Base-by-base conservation (phyloP, 1,284 basidiomycete species). In the Ceratobasidium papillatum region DNA sequence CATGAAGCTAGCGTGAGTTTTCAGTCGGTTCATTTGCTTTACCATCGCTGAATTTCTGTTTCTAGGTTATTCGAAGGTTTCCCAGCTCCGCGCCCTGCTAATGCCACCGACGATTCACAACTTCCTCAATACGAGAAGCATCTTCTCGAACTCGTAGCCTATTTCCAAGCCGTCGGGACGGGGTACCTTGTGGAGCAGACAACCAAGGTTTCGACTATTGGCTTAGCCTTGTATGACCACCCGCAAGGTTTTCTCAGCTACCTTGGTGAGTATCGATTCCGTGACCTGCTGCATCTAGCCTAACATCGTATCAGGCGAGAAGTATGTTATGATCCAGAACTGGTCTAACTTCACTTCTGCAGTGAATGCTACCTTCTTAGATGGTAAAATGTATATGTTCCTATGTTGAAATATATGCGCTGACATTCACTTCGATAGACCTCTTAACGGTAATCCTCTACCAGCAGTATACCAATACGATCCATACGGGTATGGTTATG, bases 271-370 rank as follows among this genome's bases (percentile, higher is more conserved):
- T 25, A 51, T 4, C 49, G 17, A 22, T 2, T 11, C 1, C 8
- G 14, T 56, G 11, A 14, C 14, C 12, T 14, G 3, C 19, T 9
- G 34, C 32, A 38, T 41, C 34, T 7, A 17, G 7, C 14, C 41
- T 47, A 3, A 43, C n/a, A 1, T 14, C 8, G 7, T 38, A n/a
- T 14, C 45, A 62, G 69, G 58, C 8, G 58, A 61, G 27, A 72
- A 69, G 17, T 72, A 62, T 72, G 69, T 72, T 27, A 72, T 72
- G 58, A 72, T 72, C 25, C 69, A 62, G 45, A 61, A 72, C 32
- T 61, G 58, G 58, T 49, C 69, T 17, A 72, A 61, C 32, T n/a
- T 72, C 25, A 62, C 56, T n/a, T 0, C 25, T 2, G 41, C 9
- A 11, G 69, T 47, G 7, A 27, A 71, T 30, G 19, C 27, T 12